These are phyloP conservation scores for Botrytis galanthina DNA, from an alignment of 2,329 filamentous ascomycete genomes.

Conservation along the genomic window DNA sequence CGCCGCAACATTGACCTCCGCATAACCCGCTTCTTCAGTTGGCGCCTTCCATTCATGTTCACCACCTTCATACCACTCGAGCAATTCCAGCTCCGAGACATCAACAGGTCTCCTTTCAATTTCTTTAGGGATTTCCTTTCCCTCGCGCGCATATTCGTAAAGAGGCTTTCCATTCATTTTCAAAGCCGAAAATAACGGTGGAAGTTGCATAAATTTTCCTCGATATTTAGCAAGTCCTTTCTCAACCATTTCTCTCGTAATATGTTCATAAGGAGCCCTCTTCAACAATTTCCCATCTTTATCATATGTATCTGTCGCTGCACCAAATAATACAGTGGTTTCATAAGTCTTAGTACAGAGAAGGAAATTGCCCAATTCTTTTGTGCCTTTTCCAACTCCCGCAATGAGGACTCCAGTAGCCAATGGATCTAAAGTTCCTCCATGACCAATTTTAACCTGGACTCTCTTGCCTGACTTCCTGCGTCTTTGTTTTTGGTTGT, in stretches of 20 bases:
- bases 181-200: conserved; percentile 88
- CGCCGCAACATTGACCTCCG: conserved; percentile 74
- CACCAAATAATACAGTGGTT: conserved; percentile 83
- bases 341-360: conserved; percentile 93
- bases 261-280: conserved; percentile 71
- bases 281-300: conserved; percentile 78
- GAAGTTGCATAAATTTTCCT: conserved; percentile 83
- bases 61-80: conserved; percentile 83
- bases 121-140: conserved; percentile 79
- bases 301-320: conserved; percentile 91
- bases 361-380: conserved; percentile 74
- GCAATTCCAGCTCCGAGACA: conserved; percentile 71
- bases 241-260: conserved; percentile 77
- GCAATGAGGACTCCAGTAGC: conserved; percentile 91
- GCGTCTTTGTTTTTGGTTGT: conserved; percentile 55
- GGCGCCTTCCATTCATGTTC: conserved; percentile 79
- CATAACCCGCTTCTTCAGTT: conserved; percentile 69
- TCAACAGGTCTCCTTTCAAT: conserved; percentile 79
- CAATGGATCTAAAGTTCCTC: conserved; percentile 90
- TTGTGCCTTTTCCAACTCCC: conserved; percentile 85
- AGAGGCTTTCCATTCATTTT: conserved; percentile 91
- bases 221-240: conserved; percentile 71
- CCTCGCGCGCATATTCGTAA: conserved; percentile 93
- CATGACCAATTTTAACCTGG: conserved; percentile 92
- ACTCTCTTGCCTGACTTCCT: conserved; percentile 55